phyloP scores from a whole-genome alignment of 2,329 filamentous ascomycete species.

The Cryphonectria naterciae region DNA sequence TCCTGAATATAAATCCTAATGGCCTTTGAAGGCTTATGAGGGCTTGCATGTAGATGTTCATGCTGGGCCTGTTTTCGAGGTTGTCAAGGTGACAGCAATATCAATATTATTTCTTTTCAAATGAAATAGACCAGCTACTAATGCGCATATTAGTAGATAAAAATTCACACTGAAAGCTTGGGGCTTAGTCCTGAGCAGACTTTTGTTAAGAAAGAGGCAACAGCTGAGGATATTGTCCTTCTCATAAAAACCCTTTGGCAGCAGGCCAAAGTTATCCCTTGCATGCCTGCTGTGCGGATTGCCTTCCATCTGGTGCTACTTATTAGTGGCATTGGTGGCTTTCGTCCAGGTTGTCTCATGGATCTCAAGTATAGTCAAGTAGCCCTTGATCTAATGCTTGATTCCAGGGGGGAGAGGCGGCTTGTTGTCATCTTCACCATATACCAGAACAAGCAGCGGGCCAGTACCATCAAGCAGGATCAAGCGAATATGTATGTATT shows the following conservation, averaged over 20 bases:
- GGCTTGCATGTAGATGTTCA: neutral
- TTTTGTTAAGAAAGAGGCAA: slow-evolving; percentile 16
- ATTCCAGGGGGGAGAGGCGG: neutral
- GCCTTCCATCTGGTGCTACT: slow-evolving; percentile 9
- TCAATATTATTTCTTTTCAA: neutral
- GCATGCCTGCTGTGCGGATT: slow-evolving; percentile 1
- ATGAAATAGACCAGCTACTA: neutral
- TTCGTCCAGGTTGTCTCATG: slow-evolving; percentile 8
- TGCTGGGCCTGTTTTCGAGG: neutral
- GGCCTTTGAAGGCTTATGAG: neutral
- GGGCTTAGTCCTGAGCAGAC: slow-evolving; percentile 3
- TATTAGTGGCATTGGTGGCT: slow-evolving; percentile 9
- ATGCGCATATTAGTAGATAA: slow-evolving; percentile 3
- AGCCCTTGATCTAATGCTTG: neutral
- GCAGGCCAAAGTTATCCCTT: slow-evolving; percentile 2
- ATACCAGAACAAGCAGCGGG: slow-evolving; percentile 4
- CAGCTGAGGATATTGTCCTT: slow-evolving; percentile 12
- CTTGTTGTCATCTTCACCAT: slow-evolving; percentile 12
- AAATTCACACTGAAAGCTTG: neutral
- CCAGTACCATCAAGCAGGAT: neutral
- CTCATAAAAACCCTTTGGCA: slow-evolving; percentile 6
- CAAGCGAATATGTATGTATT: slow-evolving; percentile 8
- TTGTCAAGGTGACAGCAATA: neutral
- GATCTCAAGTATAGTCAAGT: slow-evolving; percentile 9
- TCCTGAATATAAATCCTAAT: neutral